Percentiles rank a stretch among this genome's conserved stretches.
Conservation (phyloP, 768 basidiomycete genomes). For the Kwoniella dejecticola region DNA sequence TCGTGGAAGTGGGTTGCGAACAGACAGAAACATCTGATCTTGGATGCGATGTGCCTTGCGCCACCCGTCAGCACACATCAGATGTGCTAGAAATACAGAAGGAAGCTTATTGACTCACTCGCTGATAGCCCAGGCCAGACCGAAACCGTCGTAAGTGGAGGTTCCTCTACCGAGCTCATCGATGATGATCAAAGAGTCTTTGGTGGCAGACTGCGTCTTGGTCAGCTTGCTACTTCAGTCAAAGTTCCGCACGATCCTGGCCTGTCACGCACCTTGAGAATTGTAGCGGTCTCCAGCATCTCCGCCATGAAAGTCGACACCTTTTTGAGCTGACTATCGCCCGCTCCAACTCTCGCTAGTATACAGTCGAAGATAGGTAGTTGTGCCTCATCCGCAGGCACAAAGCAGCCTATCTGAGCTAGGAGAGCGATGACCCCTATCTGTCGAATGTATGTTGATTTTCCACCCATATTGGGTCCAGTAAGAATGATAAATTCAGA, state of each 20-base stretch:
- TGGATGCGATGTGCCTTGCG: constrained; percentile 81
- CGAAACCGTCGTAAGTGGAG: constrained; percentile 96
- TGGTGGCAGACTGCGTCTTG: constrained; percentile 74
- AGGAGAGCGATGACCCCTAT: constrained; percentile 94
- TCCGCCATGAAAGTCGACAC: constrained; percentile 99
- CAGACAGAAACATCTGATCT: constrained; percentile 89
- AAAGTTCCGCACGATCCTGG: background rate
- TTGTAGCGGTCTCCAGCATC: constrained; percentile 97
- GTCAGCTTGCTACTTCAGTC: background rate
- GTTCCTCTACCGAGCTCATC: constrained; percentile 96
- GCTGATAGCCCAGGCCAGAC: constrained; percentile 97
- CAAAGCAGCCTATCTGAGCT: constrained; percentile 94
- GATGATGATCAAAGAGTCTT: constrained; percentile 92
- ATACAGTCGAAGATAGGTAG: constrained; percentile 95
- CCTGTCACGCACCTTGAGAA: constrained; percentile 68
- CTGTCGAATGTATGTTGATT: constrained; percentile 91
- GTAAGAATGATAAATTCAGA: constrained; percentile 97
- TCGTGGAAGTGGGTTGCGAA: constrained; percentile 99
- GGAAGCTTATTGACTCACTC: constrained; percentile 72
- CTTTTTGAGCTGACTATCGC: constrained; percentile 95
- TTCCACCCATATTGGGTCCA: constrained; percentile 99
- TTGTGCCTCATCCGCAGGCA: constrained; percentile 82
- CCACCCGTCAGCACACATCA: background rate
- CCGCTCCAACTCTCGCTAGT: constrained; percentile 91
- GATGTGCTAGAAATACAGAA: background rate